These are phyloP conservation scores for Calonectria henricotiae DNA, from an alignment of 2,329 filamentous ascomycete species.

Conservation along the genomic window DNA sequence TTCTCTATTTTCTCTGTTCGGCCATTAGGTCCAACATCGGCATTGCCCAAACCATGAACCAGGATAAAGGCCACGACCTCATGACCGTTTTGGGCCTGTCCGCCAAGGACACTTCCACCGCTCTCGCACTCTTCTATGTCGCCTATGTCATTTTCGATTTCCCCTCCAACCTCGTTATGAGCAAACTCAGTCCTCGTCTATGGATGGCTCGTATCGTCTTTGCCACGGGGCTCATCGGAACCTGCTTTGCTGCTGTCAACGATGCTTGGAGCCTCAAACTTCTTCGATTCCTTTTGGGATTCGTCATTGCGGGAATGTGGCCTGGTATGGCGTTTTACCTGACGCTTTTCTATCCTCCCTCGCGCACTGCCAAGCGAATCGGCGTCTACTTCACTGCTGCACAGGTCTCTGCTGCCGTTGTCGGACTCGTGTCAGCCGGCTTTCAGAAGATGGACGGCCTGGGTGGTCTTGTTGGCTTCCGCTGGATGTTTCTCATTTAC, in stretches of 20 bases:
- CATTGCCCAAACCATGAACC: constrained; percentile 96
- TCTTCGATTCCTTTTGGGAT: constrained; percentile 86
- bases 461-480: constrained; percentile 84
- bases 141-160: constrained; percentile 92
- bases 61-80: constrained; percentile 80
- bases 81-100: constrained; percentile 79
- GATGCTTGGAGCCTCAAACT: constrained; percentile 91
- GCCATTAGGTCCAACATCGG: constrained; percentile 94
- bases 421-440: constrained; percentile 90
- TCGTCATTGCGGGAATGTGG: constrained; percentile 96
- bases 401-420: constrained; percentile 90
- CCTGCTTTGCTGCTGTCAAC: constrained; percentile 86
- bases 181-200: constrained; percentile 84
- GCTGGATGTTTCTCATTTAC: constrained; percentile 95
- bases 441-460: constrained; percentile 92
- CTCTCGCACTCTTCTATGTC: constrained; percentile 91
- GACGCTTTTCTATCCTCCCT: constrained; percentile 92
- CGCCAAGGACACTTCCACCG: constrained; percentile 85
- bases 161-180: constrained; percentile 92
- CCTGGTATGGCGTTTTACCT: constrained; percentile 95
- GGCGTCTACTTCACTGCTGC: constrained; percentile 92
- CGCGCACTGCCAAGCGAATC: constrained; percentile 88
- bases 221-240: constrained; percentile 87
- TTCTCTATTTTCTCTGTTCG: constrained; percentile 92
- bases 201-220: constrained; percentile 96